Conservation (phyloP, 163 green algal genomes). For the Volvox carteri region DNA sequence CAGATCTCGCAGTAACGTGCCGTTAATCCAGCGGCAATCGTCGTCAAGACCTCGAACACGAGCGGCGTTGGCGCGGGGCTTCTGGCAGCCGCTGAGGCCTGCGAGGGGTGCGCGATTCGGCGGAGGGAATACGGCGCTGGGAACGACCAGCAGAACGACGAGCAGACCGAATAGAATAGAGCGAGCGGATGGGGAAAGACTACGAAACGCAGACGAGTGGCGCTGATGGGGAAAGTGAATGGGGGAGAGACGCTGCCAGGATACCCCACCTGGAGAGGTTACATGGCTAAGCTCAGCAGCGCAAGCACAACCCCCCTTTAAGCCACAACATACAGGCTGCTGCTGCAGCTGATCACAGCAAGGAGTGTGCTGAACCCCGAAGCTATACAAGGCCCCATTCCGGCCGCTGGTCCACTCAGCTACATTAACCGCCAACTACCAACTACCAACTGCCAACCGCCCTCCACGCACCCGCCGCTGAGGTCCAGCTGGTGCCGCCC, state of each 20-base stretch:
- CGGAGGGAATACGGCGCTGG: not conserved
- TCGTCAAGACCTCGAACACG: not conserved
- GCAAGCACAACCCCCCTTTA: not conserved
- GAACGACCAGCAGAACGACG: not conserved
- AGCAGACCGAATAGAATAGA: not conserved
- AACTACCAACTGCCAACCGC: not conserved
- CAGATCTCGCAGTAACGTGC: not conserved
- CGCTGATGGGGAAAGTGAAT: not conserved
- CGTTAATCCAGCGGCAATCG: constrained; percentile 27
- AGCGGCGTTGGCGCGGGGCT: not conserved
- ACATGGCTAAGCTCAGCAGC: no score
- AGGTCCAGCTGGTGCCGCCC: constrained; percentile 22
- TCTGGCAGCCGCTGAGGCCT: not conserved
- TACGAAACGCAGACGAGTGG: not conserved
- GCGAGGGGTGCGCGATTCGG: not conserved
- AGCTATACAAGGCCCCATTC: not conserved
- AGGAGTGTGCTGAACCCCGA: not conserved
- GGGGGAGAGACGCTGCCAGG: not conserved
- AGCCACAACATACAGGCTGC: not conserved
- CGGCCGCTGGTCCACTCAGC: no score
- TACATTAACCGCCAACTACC: no score
- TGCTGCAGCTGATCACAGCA: no score
- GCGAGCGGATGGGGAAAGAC: not conserved
- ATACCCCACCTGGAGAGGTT: not conserved
- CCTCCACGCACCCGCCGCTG: not conserved